These are phyloP conservation scores for Panellus pusillus DNA, from an alignment of 768 basidiomycete genomes.

Conservation along the genomic window DNA sequence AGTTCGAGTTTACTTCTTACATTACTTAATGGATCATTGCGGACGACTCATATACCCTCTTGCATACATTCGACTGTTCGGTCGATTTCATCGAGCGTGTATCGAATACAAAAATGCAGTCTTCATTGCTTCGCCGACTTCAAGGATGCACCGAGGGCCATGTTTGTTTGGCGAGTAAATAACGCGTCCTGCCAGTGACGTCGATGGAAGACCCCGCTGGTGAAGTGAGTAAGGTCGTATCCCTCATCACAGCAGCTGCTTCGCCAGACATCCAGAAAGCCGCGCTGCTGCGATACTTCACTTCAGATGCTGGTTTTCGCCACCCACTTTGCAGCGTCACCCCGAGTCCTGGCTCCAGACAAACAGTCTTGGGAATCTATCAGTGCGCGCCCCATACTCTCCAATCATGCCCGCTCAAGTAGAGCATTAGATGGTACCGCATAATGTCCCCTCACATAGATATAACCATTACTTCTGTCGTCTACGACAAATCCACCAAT, in stretches of 20 bases:
- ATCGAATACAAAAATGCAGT: too few species aligned
- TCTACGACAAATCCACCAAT: slow-evolving; percentile 44
- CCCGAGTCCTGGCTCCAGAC: slow-evolving; percentile 50
- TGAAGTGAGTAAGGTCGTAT: slow-evolving; percentile 49
- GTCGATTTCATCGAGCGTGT: too few species aligned
- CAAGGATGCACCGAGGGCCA: background rate
- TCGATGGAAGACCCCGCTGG: slow-evolving; percentile 56
- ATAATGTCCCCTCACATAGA: slow-evolving; percentile 54
- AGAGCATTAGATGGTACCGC: slow-evolving; percentile 55
- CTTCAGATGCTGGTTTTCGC: slow-evolving; percentile 53
- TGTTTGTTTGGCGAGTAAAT: background rate
- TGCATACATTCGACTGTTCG: too few species aligned
- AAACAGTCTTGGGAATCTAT: slow-evolving; percentile 55
- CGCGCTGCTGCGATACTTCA: slow-evolving; percentile 50
- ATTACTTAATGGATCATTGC: background rate
- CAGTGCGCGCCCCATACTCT: slow-evolving; percentile 36
- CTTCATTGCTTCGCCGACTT: too few species aligned
- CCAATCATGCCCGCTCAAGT: too few species aligned
- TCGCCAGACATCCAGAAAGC: slow-evolving; percentile 51
- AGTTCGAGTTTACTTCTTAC: slow-evolving; percentile 2
- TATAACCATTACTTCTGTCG: slow-evolving; percentile 34
- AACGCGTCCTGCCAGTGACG: background rate
- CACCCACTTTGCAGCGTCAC: slow-evolving; percentile 58
- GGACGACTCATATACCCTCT: background rate
- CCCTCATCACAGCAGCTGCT: slow-evolving; percentile 44